These are phyloP conservation scores for Ophiostoma sp. DNA, from an alignment of 2,329 filamentous ascomycete genomes.

Conservation along the genomic window DNA sequence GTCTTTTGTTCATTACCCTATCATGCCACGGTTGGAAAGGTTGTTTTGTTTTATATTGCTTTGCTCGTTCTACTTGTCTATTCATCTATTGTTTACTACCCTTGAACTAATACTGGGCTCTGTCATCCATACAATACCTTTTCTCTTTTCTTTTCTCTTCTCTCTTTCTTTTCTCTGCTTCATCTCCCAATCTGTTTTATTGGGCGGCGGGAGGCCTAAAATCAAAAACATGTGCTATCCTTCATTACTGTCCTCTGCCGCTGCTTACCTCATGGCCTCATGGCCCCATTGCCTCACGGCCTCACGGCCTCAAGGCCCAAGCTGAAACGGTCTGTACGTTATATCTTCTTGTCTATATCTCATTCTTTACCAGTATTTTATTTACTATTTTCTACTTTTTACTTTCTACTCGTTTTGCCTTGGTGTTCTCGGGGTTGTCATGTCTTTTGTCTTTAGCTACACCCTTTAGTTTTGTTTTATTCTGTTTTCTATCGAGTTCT, in stretches of 20 bases:
- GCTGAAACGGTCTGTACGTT: constrained; percentile 5
- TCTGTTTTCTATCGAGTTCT: not conserved
- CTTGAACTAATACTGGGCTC: constrained; percentile 5
- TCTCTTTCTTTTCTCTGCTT: not conserved
- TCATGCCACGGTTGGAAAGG: constrained; percentile 6
- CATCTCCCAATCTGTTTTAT: constrained; percentile 1
- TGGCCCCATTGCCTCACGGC: too few species aligned
- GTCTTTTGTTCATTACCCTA: constrained; percentile 6
- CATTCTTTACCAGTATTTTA: not conserved
- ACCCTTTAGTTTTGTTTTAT: not conserved
- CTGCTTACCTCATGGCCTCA: too few species aligned
- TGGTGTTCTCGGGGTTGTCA: constrained; percentile 8
- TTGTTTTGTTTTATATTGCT: not conserved
- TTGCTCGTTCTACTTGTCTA: not conserved
- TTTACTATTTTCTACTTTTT: not conserved
- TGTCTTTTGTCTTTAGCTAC: not conserved
- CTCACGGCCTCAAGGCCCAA: not conserved
- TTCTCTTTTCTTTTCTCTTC: not conserved
- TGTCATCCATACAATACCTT: not conserved
- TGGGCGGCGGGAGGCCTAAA: not conserved
- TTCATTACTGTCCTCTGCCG: not conserved
- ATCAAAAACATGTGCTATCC: constrained; percentile 9
- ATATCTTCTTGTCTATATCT: constrained; percentile 11
- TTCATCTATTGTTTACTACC: not conserved
- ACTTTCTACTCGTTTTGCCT: not conserved